Evolutionary conservation across 176 grass and related monocot species (phyloP).

Genomic region (Miscanthus lutarioriparius): DNA sequence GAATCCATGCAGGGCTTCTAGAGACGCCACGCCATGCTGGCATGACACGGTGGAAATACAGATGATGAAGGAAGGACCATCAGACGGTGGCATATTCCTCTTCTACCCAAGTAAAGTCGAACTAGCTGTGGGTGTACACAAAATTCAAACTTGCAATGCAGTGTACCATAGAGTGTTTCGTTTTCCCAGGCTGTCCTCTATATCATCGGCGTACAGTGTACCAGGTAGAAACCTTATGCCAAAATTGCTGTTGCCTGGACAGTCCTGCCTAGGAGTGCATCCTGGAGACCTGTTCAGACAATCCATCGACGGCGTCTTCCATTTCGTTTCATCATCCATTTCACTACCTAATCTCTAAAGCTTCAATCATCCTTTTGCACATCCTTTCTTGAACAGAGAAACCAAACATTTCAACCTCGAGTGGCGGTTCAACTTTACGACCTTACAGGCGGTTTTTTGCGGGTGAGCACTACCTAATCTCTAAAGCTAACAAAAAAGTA

Average conservation of each 20-base stretch:
- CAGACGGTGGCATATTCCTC: too few relatives aligned
- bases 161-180: background rate
- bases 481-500: too few relatives aligned
- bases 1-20: too few relatives aligned
- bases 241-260: background rate
- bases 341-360: too few relatives aligned
- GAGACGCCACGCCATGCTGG: too few relatives aligned
- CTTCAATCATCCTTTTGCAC: background rate
- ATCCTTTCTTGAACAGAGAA: slow-evolving; percentile 43
- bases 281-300: slow-evolving; percentile 54
- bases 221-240: background rate
- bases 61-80: too few relatives aligned
- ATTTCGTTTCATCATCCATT: slow-evolving; percentile 58
- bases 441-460: too few relatives aligned
- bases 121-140: background rate
- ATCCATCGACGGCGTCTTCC: slow-evolving; percentile 51
- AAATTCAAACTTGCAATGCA: background rate
- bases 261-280: slow-evolving; percentile 38
- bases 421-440: too few relatives aligned
- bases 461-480: slow-evolving; percentile 13
- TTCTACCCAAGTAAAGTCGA: background rate
- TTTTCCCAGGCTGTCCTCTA: too few relatives aligned
- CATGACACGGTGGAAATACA: too few relatives aligned
- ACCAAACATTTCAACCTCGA: slow-evolving; percentile 23
- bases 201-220: background rate